phyloP scores from a whole-genome alignment of 768 basidiomycete genomes.

The Naganishia friedmannii region DNA sequence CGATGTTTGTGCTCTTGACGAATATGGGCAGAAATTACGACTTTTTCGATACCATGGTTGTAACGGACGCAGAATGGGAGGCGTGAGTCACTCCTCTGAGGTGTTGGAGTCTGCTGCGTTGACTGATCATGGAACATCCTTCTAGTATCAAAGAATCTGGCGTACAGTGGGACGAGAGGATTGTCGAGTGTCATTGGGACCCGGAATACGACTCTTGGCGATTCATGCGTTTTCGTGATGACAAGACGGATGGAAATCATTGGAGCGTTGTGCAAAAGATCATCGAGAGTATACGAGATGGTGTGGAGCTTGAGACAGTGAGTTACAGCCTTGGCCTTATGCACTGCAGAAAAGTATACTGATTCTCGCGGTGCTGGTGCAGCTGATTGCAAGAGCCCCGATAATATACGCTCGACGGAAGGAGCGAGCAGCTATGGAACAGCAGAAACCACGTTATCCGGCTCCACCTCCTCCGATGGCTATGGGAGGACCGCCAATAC shows the following conservation, averaged over 20 bases:
- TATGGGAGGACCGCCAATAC: conserved; percentile 3
- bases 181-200: conserved; percentile 94
- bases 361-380: conserved; percentile 5
- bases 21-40: conserved; percentile 61
- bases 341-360: background rate
- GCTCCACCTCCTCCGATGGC: conserved; percentile 8
- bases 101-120: background rate
- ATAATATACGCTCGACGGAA: conserved; percentile 37
- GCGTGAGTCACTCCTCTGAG: conserved; percentile 58
- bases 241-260: conserved; percentile 91
- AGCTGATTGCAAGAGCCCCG: conserved; percentile 68
- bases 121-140: background rate
- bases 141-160: conserved; percentile 74
- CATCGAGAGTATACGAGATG: conserved; percentile 85
- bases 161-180: conserved; percentile 87
- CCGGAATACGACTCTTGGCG: conserved; percentile 65
- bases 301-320: conserved; percentile 59
- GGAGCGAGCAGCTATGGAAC: conserved; percentile 31
- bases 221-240: conserved; percentile 89
- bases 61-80: conserved; percentile 91
- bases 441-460: conserved; percentile 5
- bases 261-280: conserved; percentile 78
- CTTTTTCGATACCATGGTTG: conserved; percentile 76
- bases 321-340: background rate
- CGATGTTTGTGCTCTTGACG: conserved; percentile 74